These are phyloP conservation scores for Candida gorgasii DNA, from an alignment of 805 yeast species.

Conservation along the genomic window DNA sequence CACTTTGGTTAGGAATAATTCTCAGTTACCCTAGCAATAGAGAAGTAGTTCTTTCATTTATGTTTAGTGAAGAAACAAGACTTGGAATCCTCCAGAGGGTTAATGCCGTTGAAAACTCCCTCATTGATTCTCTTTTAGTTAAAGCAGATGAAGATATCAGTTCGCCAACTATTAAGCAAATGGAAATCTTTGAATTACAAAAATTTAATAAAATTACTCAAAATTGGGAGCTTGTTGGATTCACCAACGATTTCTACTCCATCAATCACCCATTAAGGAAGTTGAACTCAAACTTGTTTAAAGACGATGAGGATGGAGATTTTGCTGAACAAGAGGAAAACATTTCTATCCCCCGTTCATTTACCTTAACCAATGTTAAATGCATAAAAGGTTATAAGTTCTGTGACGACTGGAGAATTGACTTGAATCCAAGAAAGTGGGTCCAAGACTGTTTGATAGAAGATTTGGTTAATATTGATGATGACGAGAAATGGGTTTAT, in stretches of 20 bases:
- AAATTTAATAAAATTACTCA: conserved; percentile 46
- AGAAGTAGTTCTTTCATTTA: conserved; percentile 43
- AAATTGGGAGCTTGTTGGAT: conserved; percentile 68
- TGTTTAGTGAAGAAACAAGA: conserved; percentile 68
- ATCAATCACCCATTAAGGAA: conserved; percentile 37
- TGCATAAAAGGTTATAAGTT: conserved; percentile 68
- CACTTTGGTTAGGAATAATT: conserved; percentile 51
- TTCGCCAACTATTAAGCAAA: conserved; percentile 34
- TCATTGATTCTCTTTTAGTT: conserved; percentile 18
- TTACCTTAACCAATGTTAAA: conserved; percentile 33
- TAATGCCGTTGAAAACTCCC: conserved; percentile 47
- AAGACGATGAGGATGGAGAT: conserved; percentile 18
- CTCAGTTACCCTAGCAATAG: conserved; percentile 57
- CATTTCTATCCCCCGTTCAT: conserved; percentile 12
- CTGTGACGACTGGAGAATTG: conserved; percentile 60
- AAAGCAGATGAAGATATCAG: conserved; percentile 15
- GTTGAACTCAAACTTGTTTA: conserved; percentile 15
- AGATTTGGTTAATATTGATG: conserved; percentile 61
- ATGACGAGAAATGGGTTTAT: conserved; percentile 85
- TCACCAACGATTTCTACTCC: conserved; percentile 53
- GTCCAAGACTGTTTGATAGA: conserved; percentile 49
- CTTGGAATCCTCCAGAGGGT: conserved; percentile 48
- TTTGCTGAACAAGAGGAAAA: conserved; percentile 19
- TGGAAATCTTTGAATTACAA: conserved; percentile 72
- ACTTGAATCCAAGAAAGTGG: conserved; percentile 66